Evolutionary conservation across 139 green algal species (phyloP), one percentile per base, ranked within the genome.

Genomic region (Zygnema cylindricum): DNA sequence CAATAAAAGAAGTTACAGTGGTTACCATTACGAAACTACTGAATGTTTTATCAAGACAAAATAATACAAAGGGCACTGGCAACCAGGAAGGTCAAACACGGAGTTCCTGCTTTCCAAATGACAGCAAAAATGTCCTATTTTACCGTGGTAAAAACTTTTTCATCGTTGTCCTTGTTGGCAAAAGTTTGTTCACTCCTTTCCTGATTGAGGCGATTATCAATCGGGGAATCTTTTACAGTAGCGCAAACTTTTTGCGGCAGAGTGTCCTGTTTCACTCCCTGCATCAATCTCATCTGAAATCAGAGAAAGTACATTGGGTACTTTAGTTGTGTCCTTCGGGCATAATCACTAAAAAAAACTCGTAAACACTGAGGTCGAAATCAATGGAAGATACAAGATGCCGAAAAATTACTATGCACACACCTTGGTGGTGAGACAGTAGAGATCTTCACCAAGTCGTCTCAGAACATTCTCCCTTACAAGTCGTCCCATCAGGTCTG

Each of bases 401-500:
- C n/a, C n/a, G n/a, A n/a, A n/a, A n/a, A n/a, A n/a, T n/a, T n/a
- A n/a, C n/a, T n/a, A n/a, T n/a, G n/a, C 32, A 83, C 43, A 2
- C 76, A 69, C 76, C n/a, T 83, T 55, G 21, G 33, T 55, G 30
- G 49, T 3, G 36, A 83, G 32, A 55, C 41, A 83, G 76, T 83
- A 83, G 21, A 83, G 76, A 55, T 83, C 76, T 2, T 49, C n/a
- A 55, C 49, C 49, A n/a, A 83, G 41, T 71, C 41, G 30, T 16
- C 71, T 63, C 23, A 83, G 22, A 39, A 21, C 71, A 71, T 55
- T 55, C 49, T 83, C 76, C 0, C 11, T 22, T 36, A 83, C 76
- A 83, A 83, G 76, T 33, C 49, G 32, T 32, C 71, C 76, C 76
- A 83, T 83, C 41, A 83, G 36, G 36, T 83, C 76, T 83, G 76